These are phyloP conservation scores for Aspergillus sergii DNA, from an alignment of 2,329 filamentous ascomycete genomes.

Conservation along the genomic window DNA sequence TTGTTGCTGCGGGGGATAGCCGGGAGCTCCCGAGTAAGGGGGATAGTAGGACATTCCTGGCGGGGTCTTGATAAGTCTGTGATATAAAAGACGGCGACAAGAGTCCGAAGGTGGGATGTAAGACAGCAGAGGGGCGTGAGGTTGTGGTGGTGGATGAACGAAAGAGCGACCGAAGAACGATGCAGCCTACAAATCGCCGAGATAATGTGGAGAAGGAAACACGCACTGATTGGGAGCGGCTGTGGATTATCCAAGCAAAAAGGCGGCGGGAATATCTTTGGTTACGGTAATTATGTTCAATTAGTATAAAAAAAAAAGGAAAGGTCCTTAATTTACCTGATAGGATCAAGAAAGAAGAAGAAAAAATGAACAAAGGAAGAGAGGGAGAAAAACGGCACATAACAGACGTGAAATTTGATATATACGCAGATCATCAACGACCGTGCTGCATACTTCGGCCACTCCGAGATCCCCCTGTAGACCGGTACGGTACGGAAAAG, in stretches of 20 bases:
- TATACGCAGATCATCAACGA: not conserved
- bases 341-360: not conserved
- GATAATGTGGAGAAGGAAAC: slow-evolving; percentile 18
- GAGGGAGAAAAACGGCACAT: not conserved
- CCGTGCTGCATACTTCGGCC: not conserved
- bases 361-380: not conserved
- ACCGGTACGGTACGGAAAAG: not conserved
- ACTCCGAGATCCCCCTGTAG: not conserved
- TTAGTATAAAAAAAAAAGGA: not conserved
- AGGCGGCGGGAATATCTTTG: not conserved
- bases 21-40: slow-evolving; percentile 58
- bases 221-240: slow-evolving; percentile 3
- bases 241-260: slow-evolving; percentile 1
- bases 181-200: slow-evolving; percentile 20
- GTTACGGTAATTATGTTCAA: not conserved
- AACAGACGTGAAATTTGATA: not conserved
- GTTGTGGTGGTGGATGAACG: slow-evolving; percentile 1
- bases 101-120: slow-evolving; percentile 8
- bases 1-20: slow-evolving; percentile 54
- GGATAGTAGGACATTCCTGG: slow-evolving; percentile 65
- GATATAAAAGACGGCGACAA: slow-evolving; percentile 7
- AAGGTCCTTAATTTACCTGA: not conserved
- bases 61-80: slow-evolving; percentile 14
- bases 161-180: slow-evolving; percentile 20
- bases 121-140: slow-evolving; percentile 4